These are phyloP conservation scores for Solanum rostratum DNA, from an alignment of 257 asterid species.

Conservation along the genomic window DNA sequence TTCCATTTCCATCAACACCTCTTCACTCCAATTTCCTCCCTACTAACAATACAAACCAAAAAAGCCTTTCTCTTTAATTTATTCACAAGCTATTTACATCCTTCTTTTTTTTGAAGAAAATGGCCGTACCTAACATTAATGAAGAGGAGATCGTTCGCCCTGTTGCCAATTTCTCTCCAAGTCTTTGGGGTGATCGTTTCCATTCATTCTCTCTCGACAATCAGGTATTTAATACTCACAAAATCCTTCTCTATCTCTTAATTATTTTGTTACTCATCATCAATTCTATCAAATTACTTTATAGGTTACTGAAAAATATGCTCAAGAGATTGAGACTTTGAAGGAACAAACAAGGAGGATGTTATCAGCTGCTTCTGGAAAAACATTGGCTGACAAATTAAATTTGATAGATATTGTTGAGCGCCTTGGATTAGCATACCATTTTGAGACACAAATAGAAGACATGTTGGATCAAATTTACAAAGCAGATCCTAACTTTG, in stretches of 20 bases:
- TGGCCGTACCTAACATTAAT: neutral
- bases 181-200: constrained; percentile 23
- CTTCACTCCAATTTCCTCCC: neutral
- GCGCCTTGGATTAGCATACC: constrained; percentile 27
- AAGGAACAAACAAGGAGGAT: constrained; percentile 15
- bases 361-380: neutral
- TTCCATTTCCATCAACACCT: neutral
- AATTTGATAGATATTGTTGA: constrained; percentile 18
- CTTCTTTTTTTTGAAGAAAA: neutral
- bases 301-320: neutral
- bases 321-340: constrained; percentile 6
- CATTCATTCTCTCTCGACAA: neutral
- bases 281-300: too few relatives aligned
- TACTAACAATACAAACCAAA: neutral
- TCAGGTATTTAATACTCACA: neutral
- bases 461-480: constrained; percentile 4
- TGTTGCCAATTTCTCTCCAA: constrained; percentile 16
- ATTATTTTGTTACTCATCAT: too few relatives aligned
- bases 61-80: neutral
- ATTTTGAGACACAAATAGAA: constrained; percentile 21
- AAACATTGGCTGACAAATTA: neutral
- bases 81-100: neutral
- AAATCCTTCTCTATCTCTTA: neutral
- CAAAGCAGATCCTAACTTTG: neutral
- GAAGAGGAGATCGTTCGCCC: constrained; percentile 11